Base-by-base conservation (phyloP, 2,329 filamentous ascomycete species). In the Penicillium sclerotiorum region DNA sequence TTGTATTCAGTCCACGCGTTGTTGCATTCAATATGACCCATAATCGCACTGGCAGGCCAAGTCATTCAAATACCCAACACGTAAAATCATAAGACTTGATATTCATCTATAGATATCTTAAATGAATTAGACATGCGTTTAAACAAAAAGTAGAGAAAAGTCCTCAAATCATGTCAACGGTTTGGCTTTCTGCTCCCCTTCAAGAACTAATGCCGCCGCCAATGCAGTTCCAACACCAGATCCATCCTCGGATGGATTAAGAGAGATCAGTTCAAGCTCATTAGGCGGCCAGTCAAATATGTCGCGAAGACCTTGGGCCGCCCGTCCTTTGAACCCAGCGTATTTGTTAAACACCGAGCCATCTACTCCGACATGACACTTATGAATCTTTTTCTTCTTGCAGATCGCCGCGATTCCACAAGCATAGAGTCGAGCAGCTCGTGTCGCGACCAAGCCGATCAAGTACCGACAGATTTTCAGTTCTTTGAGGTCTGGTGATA, bases 401-500 rank as follows among this genome's bases (percentile, higher is more conserved):
- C 88, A 90, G 65, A 97, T 95, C 49, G 92, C 94, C n/a, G 93
- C 90, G 50, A 97, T 90, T 69, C 93, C 94, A 65, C 93, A 97
- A 15, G 92, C 87, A 33, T 91, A 95, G 41, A 97, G 84, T 55
- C 94, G 89, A 37, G 94, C 93, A 20, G 91, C 89, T 53, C 94
- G 90, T 13, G 90, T 96, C 38, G 90, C 92, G 58, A 97, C 95
- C 39, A 99, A 80, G 74, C 96, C 91, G n/a, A 91, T 88, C 25
- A 95, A 83, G 55, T 88, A 87, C 58, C 92, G 89, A 68, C 90
- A 85, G 40, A 96, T 83, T 72, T 95, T 90, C 36, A 95, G 83
- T 74, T 97, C 93, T 12, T 88, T 81, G 51, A 81, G 82, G 40
- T 80, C 87, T 63, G 85, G 81, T n/a, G 76, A 73, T 62, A 97